These are phyloP conservation scores for Houttuynia cordata DNA, from an alignment of 164 flowering plant genomes.

Conservation along the genomic window DNA sequence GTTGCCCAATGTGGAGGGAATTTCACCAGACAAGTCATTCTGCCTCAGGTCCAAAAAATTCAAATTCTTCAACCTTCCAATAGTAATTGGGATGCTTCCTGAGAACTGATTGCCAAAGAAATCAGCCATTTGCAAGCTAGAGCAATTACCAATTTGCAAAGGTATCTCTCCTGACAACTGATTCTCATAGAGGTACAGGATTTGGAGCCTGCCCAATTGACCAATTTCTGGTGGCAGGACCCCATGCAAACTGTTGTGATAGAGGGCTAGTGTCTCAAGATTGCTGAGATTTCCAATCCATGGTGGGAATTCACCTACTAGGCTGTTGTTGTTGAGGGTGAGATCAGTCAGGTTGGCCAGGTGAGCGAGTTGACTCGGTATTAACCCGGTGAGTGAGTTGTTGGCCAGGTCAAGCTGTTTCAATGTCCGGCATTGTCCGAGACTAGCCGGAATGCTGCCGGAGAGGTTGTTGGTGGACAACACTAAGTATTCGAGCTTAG, in stretches of 20 bases:
- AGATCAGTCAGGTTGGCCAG: slow-evolving; percentile 49
- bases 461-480: slow-evolving; percentile 36
- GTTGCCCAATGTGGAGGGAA: slow-evolving; percentile 66
- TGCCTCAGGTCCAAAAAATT: slow-evolving; percentile 67
- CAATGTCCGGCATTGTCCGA: slow-evolving; percentile 41
- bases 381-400: slow-evolving; percentile 53
- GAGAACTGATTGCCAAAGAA: slow-evolving; percentile 66
- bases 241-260: slow-evolving; percentile 59
- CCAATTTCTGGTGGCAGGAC: slow-evolving; percentile 63
- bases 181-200: slow-evolving; percentile 70
- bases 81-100: slow-evolving; percentile 57
- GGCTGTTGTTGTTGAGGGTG: slow-evolving; percentile 68
- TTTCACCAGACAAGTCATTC: slow-evolving; percentile 60
- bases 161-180: slow-evolving; percentile 83
- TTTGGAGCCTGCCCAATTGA: slow-evolving; percentile 44
- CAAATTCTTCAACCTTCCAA: slow-evolving; percentile 61
- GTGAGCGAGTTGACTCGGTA: slow-evolving; percentile 50
- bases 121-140: slow-evolving; percentile 65
- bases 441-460: slow-evolving; percentile 52
- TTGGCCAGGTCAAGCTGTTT: slow-evolving; percentile 66
- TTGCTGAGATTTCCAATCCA: slow-evolving; percentile 50
- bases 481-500: slow-evolving; percentile 47
- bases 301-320: slow-evolving; percentile 55
- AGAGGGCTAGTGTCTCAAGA: slow-evolving; percentile 51
- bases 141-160: slow-evolving; percentile 71